phyloP scores from a whole-genome alignment of 164 flowering plant species.

The Vitis rotundifolia region DNA sequence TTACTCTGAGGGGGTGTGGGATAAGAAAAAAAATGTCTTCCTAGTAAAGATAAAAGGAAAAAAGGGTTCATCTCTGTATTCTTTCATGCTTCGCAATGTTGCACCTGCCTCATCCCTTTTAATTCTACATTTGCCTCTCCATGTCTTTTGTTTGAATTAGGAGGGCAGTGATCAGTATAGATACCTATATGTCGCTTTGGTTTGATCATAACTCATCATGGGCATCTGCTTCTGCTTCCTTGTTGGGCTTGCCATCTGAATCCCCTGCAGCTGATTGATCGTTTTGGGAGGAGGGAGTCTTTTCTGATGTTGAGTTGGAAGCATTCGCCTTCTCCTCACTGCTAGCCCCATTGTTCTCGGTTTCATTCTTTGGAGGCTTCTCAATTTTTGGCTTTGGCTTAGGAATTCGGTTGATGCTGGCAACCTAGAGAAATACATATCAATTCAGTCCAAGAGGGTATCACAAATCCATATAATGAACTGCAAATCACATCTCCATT shows the following conservation, averaged over 20 bases:
- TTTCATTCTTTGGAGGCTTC: constrained; percentile 69
- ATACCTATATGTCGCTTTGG: no score
- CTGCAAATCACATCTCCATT: background rate
- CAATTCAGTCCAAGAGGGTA: background rate
- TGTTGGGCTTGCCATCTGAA: constrained; percentile 21
- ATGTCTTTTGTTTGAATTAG: no score
- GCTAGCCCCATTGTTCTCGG: constrained; percentile 32
- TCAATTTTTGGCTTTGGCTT: constrained; percentile 95
- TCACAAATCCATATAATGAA: constrained; percentile 5
- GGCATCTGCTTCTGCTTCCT: constrained; percentile 26
- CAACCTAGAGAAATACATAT: constrained; percentile 46
- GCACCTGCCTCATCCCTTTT: no score
- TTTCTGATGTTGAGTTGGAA: constrained; percentile 28
- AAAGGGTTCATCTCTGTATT: no score
- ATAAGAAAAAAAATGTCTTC: no score
- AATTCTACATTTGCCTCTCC: no score
- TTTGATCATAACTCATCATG: constrained; percentile 56
- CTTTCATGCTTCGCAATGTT: no score
- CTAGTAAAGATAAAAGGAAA: no score
- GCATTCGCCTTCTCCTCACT: constrained; percentile 20
- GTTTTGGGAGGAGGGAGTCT: constrained; percentile 16
- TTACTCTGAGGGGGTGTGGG: no score
- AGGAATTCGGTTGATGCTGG: constrained; percentile 69
- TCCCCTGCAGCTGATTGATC: constrained; percentile 21
- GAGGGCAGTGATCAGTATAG: no score